Percentiles rank a stretch among this genome's conserved stretches.
Evolutionary conservation across 2,329 filamentous ascomycete species (phyloP).

Genomic region (Hypoxylon sp.): DNA sequence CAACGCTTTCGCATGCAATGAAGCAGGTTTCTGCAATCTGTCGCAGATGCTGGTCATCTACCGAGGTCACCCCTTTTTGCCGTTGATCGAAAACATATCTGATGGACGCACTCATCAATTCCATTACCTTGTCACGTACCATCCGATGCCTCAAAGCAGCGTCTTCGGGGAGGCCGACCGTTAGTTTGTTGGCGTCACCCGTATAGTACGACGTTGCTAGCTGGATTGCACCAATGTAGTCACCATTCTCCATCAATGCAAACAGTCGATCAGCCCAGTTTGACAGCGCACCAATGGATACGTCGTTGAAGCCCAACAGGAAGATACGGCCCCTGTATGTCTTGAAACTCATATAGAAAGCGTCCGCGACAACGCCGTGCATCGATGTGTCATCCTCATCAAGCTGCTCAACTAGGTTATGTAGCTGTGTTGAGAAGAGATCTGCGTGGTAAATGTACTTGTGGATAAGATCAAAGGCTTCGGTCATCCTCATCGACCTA

Average conservation of each 20-base stretch:
- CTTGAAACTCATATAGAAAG: constrained; percentile 98
- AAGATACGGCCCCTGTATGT: constrained; percentile 96
- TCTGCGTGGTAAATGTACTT: constrained; percentile 94
- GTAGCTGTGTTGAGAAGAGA: constrained; percentile 89
- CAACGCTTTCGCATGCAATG: constrained; percentile 82
- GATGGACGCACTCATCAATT: constrained; percentile 93
- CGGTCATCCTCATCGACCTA: constrained; percentile 87
- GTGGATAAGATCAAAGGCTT: constrained; percentile 91
- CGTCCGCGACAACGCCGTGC: constrained; percentile 96
- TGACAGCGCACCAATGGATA: constrained; percentile 90
- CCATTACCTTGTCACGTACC: constrained; percentile 89
- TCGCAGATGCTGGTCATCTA: constrained; percentile 73
- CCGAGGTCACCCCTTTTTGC: constrained; percentile 62
- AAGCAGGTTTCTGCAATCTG: constrained; percentile 89
- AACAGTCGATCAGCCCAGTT: constrained; percentile 97
- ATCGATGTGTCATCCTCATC: constrained; percentile 90
- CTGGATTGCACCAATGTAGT: constrained; percentile 91
- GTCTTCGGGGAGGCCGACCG: constrained; percentile 92
- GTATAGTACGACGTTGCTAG: constrained; percentile 93
- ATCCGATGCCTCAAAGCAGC: constrained; percentile 80
- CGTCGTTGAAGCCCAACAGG: constrained; percentile 91
- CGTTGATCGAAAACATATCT: constrained; percentile 86
- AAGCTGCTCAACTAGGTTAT: constrained; percentile 86
- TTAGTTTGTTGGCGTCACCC: constrained; percentile 92
- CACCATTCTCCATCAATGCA: constrained; percentile 95